phyloP scores from a whole-genome alignment of 441 rosid species.

The Bocquillonia castaneifolia region DNA sequence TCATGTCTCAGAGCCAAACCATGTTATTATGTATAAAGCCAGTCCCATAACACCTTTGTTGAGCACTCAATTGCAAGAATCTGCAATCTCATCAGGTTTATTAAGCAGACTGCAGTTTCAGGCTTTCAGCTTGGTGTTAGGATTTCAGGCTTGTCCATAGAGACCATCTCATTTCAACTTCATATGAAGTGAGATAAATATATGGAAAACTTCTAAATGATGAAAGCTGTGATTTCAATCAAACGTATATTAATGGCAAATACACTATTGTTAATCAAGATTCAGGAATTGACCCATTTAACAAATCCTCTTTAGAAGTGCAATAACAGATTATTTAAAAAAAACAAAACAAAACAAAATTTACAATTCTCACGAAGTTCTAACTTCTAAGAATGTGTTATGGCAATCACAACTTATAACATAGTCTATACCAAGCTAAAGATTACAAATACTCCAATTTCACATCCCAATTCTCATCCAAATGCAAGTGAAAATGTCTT shows the following conservation, averaged over 20 bases:
- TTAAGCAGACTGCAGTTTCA: not conserved
- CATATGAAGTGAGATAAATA: not conserved
- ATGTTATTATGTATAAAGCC: no score
- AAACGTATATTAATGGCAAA: not conserved
- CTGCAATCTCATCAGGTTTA: not conserved
- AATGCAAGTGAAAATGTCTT: not conserved
- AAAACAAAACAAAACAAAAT: no score
- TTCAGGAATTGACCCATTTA: no score
- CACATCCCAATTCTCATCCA: not conserved
- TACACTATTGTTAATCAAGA: no score
- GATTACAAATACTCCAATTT: not conserved
- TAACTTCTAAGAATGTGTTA: no score
- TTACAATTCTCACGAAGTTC: no score
- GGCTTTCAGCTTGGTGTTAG: no score
- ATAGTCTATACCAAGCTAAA: no score
- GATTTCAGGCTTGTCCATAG: no score
- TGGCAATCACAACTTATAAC: no score
- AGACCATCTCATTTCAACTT: not conserved
- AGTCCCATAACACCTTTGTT: not conserved
- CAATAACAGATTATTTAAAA: no score
- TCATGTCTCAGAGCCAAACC: not conserved
- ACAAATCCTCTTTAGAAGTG: no score
- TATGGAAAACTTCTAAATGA: not conserved
- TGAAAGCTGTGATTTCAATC: not conserved
- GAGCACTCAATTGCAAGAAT: not conserved